Evolutionary conservation across 2,329 filamentous ascomycete genomes (phyloP), one percentile per base, ranked within the genome.

Genomic region (Phaeomoniella chlamydospora): DNA sequence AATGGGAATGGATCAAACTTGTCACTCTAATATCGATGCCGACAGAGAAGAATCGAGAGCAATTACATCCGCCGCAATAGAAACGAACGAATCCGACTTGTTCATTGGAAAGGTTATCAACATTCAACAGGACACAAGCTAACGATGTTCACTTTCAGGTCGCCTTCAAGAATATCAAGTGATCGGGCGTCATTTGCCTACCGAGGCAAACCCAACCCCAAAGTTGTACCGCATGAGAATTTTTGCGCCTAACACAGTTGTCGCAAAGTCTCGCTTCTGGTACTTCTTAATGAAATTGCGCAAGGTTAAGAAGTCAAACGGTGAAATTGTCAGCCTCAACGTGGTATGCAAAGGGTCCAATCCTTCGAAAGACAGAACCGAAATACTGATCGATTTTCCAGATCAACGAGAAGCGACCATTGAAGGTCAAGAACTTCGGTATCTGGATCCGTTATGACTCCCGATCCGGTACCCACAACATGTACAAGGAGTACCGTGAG

Each of bases 401-500:
- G 87, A 92, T 98, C 73, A 70, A 77, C 70, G 90, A 98, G 86
- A 96, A 96, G 81, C 86, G 85, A 68, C 90, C 90, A 58, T 74
- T 87, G 61, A 94, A 94, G 77, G 87, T 98, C 77, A 98, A 98
- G 86, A 98, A 94, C 83, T 96, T 98, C 65, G 90, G 90, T 66
- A 80, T 98, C 78, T 98, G 92, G 92, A 80, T 98, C 72, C 87
- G 92, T 64, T 98, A 98, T 74, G 88, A 98, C 73, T 98, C 92
- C 46, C 88, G 90, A 68, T 96, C 90, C 57, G 90, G 90, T 57
- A 98, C 90, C 58, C 90, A 98, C 86, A 98, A 98, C 82, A 98
- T 98, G 90, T 98, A 98, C 85, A 96, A 96, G 80, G 90, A 98
- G 80, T 96, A 94, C 82, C 84, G 90, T 64, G 90, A 96, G 77